Conservation (phyloP, 257 asterid species). For the Misopates orontium region DNA sequence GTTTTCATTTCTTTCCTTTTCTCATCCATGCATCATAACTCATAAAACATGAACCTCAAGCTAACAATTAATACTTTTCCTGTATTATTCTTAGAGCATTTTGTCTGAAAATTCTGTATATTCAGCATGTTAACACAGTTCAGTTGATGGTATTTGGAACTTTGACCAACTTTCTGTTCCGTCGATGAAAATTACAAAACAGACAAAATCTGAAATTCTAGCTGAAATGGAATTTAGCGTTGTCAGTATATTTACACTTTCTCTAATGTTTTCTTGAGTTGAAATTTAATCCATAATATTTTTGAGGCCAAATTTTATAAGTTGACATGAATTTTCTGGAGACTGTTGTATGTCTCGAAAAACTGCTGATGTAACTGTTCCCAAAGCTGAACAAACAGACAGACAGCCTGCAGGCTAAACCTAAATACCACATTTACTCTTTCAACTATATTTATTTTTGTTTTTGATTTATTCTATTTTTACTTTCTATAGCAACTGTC, state of each 20-base stretch:
- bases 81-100: too few relatives aligned
- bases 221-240: slow-evolving; percentile 35
- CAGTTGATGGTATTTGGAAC: neutral
- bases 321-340: too few relatives aligned
- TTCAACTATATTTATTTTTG: neutral
- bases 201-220: slow-evolving; percentile 27
- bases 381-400: slow-evolving; percentile 24
- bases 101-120: neutral
- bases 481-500: too few relatives aligned
- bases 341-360: too few relatives aligned
- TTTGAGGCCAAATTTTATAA: too few relatives aligned
- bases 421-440: neutral
- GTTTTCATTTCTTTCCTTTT: too few relatives aligned
- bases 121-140: neutral
- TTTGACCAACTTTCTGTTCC: slow-evolving; percentile 34
- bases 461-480: too few relatives aligned
- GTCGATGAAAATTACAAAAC: neutral
- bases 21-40: too few relatives aligned
- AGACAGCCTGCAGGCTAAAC: slow-evolving; percentile 21
- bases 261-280: neutral
- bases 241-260: too few relatives aligned
- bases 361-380: neutral
- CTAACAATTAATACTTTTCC: too few relatives aligned
- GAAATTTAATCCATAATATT: too few relatives aligned
- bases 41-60: too few relatives aligned